phyloP scores from a whole-genome alignment of 2,329 filamentous ascomycete species.

The Paraphoma chrysanthemicola region DNA sequence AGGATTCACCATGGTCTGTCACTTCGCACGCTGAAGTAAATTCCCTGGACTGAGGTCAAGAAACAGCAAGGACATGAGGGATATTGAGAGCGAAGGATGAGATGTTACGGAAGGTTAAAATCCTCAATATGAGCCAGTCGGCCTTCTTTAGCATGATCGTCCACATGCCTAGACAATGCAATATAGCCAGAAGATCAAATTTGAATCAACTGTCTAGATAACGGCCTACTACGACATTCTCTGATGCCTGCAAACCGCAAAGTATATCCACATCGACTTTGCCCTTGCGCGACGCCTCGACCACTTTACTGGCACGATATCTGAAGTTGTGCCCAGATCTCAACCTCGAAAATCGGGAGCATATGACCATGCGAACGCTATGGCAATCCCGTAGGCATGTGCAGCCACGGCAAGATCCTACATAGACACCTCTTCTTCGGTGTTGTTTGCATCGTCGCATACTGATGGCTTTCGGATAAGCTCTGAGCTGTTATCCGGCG shows the following conservation, averaged over 20 bases:
- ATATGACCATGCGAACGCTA: constrained; percentile 71
- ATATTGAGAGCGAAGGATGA: too few relatives aligned
- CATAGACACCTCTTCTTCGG: constrained; percentile 88
- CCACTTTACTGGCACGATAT: constrained; percentile 87
- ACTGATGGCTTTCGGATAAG: constrained; percentile 65
- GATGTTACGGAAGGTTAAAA: too few relatives aligned
- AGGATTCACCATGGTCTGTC: too few relatives aligned
- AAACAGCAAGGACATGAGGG: neutral
- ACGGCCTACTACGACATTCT: too few relatives aligned
- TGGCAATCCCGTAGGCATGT: constrained; percentile 90
- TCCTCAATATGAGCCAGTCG: too few relatives aligned
- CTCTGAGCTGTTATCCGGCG: too few relatives aligned
- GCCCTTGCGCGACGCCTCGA: constrained; percentile 84
- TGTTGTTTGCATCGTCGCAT: constrained; percentile 89
- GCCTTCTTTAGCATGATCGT: too few relatives aligned
- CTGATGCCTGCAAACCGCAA: constrained; percentile 67
- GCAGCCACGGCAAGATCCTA: constrained; percentile 82
- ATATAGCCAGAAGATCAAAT: neutral
- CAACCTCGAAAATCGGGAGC: constrained; percentile 54
- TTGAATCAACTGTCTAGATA: too few relatives aligned
- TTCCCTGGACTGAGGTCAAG: too few relatives aligned
- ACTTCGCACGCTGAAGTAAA: too few relatives aligned
- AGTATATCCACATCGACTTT: constrained; percentile 82
- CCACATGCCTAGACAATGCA: neutral
- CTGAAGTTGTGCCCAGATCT: constrained; percentile 83